Percentiles rank a stretch among this genome's conserved stretches.
Evolutionary conservation across 345 rosid genomes (phyloP).

Genomic region (Camelina hispida): DNA sequence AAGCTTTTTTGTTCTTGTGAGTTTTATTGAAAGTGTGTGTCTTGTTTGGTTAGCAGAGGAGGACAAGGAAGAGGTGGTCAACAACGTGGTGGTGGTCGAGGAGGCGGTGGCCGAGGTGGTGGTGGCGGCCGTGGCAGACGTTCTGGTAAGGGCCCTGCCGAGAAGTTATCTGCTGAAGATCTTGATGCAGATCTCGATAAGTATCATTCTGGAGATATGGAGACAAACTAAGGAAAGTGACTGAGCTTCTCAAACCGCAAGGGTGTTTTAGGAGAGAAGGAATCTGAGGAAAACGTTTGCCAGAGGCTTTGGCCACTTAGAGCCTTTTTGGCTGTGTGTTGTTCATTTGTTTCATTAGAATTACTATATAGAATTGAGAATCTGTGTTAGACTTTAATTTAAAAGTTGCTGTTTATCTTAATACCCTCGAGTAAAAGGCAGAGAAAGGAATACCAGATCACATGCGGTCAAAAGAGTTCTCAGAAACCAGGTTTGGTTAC

Average conservation of each 20-base stretch:
- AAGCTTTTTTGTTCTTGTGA: slow-evolving; percentile 10
- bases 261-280: slow-evolving; percentile 42
- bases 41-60: slow-evolving; percentile 34
- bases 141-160: slow-evolving; percentile 69
- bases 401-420: slow-evolving; percentile 21
- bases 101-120: slow-evolving; percentile 35
- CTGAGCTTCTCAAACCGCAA: slow-evolving; percentile 15
- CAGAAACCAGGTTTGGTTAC: slow-evolving; percentile 6
- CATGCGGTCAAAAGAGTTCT: slow-evolving; percentile 13
- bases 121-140: slow-evolving; percentile 69
- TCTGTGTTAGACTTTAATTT: slow-evolving; percentile 25
- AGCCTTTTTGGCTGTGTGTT: slow-evolving; percentile 47
- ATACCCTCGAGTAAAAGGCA: slow-evolving; percentile 15
- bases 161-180: slow-evolving; percentile 89
- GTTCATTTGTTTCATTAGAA: slow-evolving; percentile 41
- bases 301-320: slow-evolving; percentile 37
- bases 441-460: background rate
- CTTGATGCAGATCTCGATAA: slow-evolving; percentile 96
- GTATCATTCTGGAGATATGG: slow-evolving; percentile 84
- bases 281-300: slow-evolving; percentile 12
- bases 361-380: slow-evolving; percentile 24
- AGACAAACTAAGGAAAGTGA: slow-evolving; percentile 50
- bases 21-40: slow-evolving; percentile 20
- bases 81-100: slow-evolving; percentile 51
- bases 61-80: slow-evolving; percentile 47